These are phyloP conservation scores for Prototheca wickerhamii DNA, from an alignment of 163 green algal species.

Conservation along the genomic window DNA sequence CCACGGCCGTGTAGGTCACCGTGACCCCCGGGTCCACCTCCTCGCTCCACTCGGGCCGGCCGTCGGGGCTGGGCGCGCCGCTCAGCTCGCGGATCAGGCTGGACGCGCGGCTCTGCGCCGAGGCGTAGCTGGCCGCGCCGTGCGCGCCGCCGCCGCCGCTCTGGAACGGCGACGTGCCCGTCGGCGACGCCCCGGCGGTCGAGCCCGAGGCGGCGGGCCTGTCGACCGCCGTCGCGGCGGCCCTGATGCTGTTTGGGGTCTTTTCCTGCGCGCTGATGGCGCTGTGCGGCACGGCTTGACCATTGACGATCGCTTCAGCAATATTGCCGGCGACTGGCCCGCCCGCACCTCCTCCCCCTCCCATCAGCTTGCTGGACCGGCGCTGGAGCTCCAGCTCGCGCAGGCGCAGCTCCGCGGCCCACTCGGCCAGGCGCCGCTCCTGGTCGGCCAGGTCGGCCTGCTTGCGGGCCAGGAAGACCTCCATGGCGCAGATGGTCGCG, in stretches of 20 bases:
- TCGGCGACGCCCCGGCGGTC: not conserved
- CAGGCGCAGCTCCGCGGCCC: slow-evolving; percentile 22
- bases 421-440: slow-evolving; percentile 16
- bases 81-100: not conserved
- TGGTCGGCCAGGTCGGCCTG: slow-evolving; percentile 24
- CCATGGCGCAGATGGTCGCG: slow-evolving; percentile 7
- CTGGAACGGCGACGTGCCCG: not conserved
- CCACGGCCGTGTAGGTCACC: slow-evolving; percentile 18
- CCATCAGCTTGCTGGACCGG: not conserved
- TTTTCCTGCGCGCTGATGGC: no score
- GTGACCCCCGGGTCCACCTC: slow-evolving; percentile 22
- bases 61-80: slow-evolving; percentile 1
- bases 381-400: slow-evolving; percentile 9
- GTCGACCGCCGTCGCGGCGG: no score
- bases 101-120: not conserved
- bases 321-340: no score
- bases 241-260: no score
- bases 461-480: slow-evolving; percentile 11
- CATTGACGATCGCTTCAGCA: no score
- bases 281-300: no score
- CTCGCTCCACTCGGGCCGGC: slow-evolving; percentile 15
- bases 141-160: not conserved
- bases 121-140: not conserved
- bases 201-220: no score
- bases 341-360: not conserved